Evolutionary conservation across 345 rosid genomes (phyloP).

Genomic region (Eucalyptus fibrosa): DNA sequence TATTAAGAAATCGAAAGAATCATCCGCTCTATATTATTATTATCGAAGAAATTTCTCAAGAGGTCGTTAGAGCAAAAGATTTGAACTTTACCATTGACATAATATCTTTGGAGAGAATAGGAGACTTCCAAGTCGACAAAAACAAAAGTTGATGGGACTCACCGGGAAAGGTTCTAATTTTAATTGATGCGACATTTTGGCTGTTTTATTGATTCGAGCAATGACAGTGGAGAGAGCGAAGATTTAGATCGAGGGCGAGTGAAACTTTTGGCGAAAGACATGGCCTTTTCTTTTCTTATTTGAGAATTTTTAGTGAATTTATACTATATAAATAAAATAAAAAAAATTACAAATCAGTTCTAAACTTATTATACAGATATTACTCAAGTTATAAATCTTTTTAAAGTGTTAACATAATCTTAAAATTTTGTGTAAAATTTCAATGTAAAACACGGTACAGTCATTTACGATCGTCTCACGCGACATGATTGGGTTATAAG

Average conservation of each 20-base stretch:
- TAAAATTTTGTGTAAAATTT: background rate
- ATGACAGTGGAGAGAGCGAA: background rate
- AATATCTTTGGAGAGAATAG: background rate
- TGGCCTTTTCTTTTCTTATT: background rate
- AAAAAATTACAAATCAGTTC: fast-evolving
- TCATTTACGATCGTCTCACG: background rate
- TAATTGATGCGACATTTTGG: background rate
- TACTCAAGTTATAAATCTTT: background rate
- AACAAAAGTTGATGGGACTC: background rate
- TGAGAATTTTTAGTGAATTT: background rate
- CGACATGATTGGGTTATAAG: too few relatives aligned
- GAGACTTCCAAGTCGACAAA: background rate
- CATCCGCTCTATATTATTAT: background rate
- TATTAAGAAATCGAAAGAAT: too few relatives aligned
- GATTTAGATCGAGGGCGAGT: background rate
- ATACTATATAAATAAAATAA: background rate
- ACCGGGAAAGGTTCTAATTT: background rate
- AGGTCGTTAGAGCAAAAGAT: background rate
- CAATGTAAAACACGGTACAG: fast-evolving
- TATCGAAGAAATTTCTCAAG: background rate
- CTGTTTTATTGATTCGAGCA: background rate
- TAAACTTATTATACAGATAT: background rate
- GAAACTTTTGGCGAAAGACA: background rate
- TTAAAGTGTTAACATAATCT: background rate
- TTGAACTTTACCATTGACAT: background rate